Base-by-base conservation (phyloP, 169 alveolate genomes). In the Plasmodium malariae region DNA sequence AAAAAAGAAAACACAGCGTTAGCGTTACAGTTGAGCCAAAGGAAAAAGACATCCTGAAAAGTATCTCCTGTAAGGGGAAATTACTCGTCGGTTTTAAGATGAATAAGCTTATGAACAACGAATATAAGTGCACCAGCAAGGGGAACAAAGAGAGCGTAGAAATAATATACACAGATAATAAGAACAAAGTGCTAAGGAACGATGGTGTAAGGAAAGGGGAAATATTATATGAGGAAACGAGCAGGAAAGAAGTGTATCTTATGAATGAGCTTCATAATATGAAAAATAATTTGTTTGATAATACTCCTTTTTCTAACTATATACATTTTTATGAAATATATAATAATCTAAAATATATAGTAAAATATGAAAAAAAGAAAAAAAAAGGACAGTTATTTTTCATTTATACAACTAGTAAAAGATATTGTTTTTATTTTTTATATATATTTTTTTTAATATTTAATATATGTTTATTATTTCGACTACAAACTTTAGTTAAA, bases 251-350 rank as follows among this genome's bases (percentile, higher is more conserved):
- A 32, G 51, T 60, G 34, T 24, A 48, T 70, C 68, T 83, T 57
- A 7, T 83, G 14, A 83, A 72, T 57, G 85, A 83, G 32, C 30
- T 83, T 45, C 54, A 83, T 45, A 83, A 51, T 49, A 67, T 83
- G 4, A 83, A 83, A 83, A 67, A n/a, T 34, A 67, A 67, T 28
- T 48, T 34, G 34, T 83, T 83, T 71, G 71, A 57, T 49, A 24
- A 83, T 28, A 34, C 57, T 12, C 70, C 83, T n/a, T 83, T 83
- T 71, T 65, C 85, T n/a, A 83, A 54, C 54, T 68, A 83, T 68
- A 69, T 83, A 5, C 91, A 83, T 43, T 83, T 83, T 60, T 83
- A 83, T 43, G 91, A 83, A 83, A 67, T 83, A 67, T 69, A 83
- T 40, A 83, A 57, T 14, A 83, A 68, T 62, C n/a, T 83, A 59